phyloP scores from a whole-genome alignment of 345 rosid genomes.

The Arabis alpina region DNA sequence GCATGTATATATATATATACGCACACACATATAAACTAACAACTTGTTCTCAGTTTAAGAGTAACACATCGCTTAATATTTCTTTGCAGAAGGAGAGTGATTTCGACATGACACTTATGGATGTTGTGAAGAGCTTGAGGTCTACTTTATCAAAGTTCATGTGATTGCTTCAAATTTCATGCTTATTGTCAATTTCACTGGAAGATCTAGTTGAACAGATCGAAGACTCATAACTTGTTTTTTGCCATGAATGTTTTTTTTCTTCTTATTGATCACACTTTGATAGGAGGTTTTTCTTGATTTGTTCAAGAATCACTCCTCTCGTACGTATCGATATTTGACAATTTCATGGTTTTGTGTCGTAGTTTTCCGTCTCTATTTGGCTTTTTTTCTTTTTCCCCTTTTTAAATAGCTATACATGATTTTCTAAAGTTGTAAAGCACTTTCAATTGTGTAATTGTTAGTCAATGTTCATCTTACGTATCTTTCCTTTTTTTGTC shows the following conservation, averaged over 20 bases:
- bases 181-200: too few relatives aligned
- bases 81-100: constrained; percentile 69
- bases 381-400: too few relatives aligned
- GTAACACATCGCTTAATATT: constrained; percentile 5
- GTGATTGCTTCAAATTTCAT: constrained; percentile 42
- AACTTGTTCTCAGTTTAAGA: background rate
- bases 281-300: constrained; percentile 5
- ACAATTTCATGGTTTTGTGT: constrained; percentile 16
- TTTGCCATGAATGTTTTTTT: constrained; percentile 25
- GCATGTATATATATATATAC: background rate
- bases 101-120: constrained; percentile 65
- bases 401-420: background rate
- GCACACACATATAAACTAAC: background rate
- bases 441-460: constrained; percentile 1
- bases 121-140: constrained; percentile 68
- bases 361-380: background rate
- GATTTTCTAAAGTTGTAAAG: constrained; percentile 7
- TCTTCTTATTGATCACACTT: constrained; percentile 1
- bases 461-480: constrained; percentile 2
- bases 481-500: background rate
- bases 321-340: constrained; percentile 6
- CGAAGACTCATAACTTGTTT: too few relatives aligned
- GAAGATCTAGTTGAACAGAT: too few relatives aligned
- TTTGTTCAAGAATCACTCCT: constrained; percentile 17
- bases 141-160: constrained; percentile 52